Evolutionary conservation across 441 rosid species (phyloP).

Genomic region (Isatis lusitanica): DNA sequence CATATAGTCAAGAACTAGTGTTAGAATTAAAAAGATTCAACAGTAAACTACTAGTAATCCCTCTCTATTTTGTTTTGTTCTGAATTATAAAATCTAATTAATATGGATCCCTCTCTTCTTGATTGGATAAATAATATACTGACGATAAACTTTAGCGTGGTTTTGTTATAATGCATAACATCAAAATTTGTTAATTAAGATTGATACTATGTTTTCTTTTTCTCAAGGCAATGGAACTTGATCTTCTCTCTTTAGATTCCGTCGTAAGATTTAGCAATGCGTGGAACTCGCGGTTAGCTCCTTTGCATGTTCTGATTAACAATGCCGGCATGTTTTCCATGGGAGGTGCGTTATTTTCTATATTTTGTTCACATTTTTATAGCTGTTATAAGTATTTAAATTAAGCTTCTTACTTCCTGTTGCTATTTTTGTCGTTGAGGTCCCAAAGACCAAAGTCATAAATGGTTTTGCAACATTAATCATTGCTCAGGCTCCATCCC

Average conservation of each 20-base stretch:
- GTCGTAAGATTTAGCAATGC: conserved; percentile 68
- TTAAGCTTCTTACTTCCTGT: background rate
- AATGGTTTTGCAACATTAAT: conserved; percentile 38
- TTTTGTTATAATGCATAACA: too few species aligned
- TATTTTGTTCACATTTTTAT: background rate
- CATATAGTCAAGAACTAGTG: too few species aligned
- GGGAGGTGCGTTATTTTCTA: conserved; percentile 59
- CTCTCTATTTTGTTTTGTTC: too few species aligned
- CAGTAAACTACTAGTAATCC: too few species aligned
- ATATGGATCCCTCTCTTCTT: too few species aligned
- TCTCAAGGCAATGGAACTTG: conserved; percentile 80
- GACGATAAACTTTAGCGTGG: too few species aligned
- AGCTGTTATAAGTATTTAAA: background rate
- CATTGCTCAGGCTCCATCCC: conserved; percentile 69
- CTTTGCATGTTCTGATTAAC: conserved; percentile 82
- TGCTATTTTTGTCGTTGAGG: conserved; percentile 37
- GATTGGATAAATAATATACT: too few species aligned
- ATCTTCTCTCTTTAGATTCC: conserved; percentile 84
- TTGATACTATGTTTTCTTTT: background rate
- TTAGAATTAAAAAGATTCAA: too few species aligned
- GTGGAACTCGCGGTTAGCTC: conserved; percentile 69
- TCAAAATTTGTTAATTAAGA: background rate
- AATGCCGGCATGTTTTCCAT: conserved; percentile 92
- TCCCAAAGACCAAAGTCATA: background rate
- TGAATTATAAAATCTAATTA: too few species aligned